Conservation (phyloP, 2,329 filamentous ascomycete genomes). For the Aspergillus chevalieri region DNA sequence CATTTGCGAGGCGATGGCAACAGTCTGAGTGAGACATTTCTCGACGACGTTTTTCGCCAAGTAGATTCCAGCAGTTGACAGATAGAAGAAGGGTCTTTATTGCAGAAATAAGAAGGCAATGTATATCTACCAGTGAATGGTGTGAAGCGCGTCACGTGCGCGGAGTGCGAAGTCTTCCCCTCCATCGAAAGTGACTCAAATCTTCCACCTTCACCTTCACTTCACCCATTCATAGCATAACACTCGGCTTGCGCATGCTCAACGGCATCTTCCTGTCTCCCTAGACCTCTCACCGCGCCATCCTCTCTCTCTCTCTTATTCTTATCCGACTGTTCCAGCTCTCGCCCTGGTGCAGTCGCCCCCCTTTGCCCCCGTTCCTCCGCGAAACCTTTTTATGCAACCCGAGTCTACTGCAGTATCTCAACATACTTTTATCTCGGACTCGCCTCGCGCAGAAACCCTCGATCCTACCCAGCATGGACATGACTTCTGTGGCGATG, state of each 20-base stretch:
- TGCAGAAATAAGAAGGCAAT: too few species aligned
- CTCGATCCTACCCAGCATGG: slow-evolving; percentile 53
- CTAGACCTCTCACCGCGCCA: slow-evolving; percentile 32
- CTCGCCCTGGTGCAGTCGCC: slow-evolving; percentile 51
- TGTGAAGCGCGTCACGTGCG: too few species aligned
- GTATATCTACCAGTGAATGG: too few species aligned
- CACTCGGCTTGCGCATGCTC: not conserved
- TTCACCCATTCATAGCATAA: too few species aligned
- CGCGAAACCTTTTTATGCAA: slow-evolving; percentile 57
- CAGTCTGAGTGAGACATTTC: not conserved
- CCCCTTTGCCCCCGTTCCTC: slow-evolving; percentile 23
- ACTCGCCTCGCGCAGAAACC: slow-evolving; percentile 31
- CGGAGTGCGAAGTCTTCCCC: too few species aligned
- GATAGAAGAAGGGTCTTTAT: too few species aligned
- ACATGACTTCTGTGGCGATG: slow-evolving; percentile 42
- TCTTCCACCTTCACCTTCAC: too few species aligned
- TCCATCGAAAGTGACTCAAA: too few species aligned
- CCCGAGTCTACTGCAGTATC: slow-evolving; percentile 50
- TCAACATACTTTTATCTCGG: slow-evolving; percentile 39
- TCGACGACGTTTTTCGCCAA: not conserved
- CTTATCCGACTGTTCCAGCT: slow-evolving; percentile 45
- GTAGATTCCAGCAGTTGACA: too few species aligned
- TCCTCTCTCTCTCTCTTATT: slow-evolving; percentile 3
- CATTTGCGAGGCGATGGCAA: not conserved
- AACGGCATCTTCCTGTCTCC: slow-evolving; percentile 63